Evolutionary conservation across 768 basidiomycete species (phyloP).

Genomic region (Amanita subjunquillea): DNA sequence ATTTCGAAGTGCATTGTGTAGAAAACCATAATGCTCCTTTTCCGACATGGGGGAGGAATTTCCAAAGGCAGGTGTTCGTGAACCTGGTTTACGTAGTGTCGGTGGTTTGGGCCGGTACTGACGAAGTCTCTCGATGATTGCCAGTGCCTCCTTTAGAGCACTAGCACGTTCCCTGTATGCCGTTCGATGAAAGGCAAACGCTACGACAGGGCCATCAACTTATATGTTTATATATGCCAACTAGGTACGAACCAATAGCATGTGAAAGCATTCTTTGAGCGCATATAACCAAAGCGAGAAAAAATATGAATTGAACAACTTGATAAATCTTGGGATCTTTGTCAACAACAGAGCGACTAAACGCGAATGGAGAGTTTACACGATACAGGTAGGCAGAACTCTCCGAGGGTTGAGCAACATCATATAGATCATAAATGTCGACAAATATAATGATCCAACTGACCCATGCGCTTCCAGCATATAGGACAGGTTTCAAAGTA

Average conservation of each 20-base stretch:
- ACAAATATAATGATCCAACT: constrained; percentile 72
- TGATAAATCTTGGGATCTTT: constrained; percentile 35
- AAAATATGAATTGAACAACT: constrained; percentile 67
- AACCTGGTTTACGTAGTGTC: constrained; percentile 21
- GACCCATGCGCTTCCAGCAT: constrained; percentile 59
- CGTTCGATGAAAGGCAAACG: constrained; percentile 68
- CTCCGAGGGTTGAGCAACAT: constrained; percentile 20
- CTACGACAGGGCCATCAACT: constrained; percentile 16
- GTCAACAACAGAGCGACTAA: not conserved
- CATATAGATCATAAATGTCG: constrained; percentile 50
- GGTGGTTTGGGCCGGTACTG: constrained; percentile 44
- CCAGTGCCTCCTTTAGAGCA: constrained; percentile 40
- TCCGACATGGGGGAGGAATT: constrained; percentile 29
- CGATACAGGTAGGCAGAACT: constrained; percentile 59
- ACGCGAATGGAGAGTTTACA: constrained; percentile 20
- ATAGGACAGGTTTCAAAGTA: constrained; percentile 61
- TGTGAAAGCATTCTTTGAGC: constrained; percentile 62
- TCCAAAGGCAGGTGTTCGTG: constrained; percentile 35
- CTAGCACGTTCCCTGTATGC: constrained; percentile 68
- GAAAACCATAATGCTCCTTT: constrained; percentile 31
- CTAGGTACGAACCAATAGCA: constrained; percentile 31
- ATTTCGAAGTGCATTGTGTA: constrained; percentile 20
- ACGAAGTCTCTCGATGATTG: constrained; percentile 57
- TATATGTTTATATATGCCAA: not conserved
- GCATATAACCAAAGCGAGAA: constrained; percentile 55